phyloP scores from a whole-genome alignment of 768 basidiomycete species.

The Collybia sordida region DNA sequence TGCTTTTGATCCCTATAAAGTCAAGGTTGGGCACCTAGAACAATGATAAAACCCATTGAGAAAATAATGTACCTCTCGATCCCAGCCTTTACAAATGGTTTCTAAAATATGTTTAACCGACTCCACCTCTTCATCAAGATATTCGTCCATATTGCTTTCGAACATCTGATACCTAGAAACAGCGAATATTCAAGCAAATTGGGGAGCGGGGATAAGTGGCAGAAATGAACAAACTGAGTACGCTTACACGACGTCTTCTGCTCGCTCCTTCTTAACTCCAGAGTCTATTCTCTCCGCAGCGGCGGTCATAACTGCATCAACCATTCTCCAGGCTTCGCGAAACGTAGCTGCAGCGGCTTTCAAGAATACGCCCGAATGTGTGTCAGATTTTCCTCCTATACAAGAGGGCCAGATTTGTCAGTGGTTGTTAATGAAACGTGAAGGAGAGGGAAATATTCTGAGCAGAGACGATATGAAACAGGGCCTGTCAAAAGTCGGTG shows the following conservation, averaged over 20 bases:
- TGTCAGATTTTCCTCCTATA: too few relatives aligned
- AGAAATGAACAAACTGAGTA: too few relatives aligned
- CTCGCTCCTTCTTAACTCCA: conserved; percentile 42
- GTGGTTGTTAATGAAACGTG: too few relatives aligned
- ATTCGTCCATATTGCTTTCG: conserved; percentile 96
- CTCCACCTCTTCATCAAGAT: conserved; percentile 92
- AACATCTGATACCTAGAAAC: conserved; percentile 84
- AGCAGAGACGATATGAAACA: too few relatives aligned
- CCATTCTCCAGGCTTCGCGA: conserved; percentile 83
- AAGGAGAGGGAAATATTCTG: too few relatives aligned
- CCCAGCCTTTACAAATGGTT: conserved; percentile 77
- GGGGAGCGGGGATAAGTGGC: not conserved
- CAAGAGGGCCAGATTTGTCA: too few relatives aligned
- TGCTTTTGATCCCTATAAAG: conserved; percentile 6
- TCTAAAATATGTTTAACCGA: conserved; percentile 74
- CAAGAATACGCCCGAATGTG: conserved; percentile 68
- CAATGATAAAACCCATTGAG: not conserved
- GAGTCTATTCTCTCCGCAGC: conserved; percentile 39
- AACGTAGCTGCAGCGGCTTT: conserved; percentile 90
- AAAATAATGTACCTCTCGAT: conserved; percentile 54
- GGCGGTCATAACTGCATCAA: conserved; percentile 69
- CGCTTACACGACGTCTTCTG: conserved; percentile 84
- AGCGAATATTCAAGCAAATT: conserved; percentile 12
- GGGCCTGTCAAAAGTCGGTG: not conserved
- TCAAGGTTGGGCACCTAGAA: conserved; percentile 2